Conservation (phyloP, 306 rosid genomes). For the Comarum palustre region DNA sequence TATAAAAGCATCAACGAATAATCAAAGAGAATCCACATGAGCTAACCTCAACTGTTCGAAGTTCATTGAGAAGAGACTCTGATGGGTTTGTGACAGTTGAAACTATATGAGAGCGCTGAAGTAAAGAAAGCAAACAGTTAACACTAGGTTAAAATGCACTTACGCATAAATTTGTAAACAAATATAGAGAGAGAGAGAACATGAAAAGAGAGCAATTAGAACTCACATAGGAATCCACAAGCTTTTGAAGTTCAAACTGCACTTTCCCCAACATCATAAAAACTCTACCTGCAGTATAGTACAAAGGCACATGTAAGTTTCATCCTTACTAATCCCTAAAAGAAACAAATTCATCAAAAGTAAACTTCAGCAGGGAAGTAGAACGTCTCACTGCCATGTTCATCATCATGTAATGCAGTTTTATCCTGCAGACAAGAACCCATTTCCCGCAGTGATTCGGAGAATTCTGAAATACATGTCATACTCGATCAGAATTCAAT, state of each 20-base stretch:
- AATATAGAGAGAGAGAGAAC: slow-evolving; percentile 15
- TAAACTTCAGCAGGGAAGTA: neutral
- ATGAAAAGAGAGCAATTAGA: slow-evolving; percentile 16
- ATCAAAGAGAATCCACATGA: slow-evolving; percentile 16
- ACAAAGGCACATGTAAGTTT: slow-evolving; percentile 29
- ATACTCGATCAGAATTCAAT: neutral
- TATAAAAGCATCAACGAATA: neutral
- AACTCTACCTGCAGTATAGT: slow-evolving; percentile 57
- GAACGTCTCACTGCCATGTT: slow-evolving; percentile 49
- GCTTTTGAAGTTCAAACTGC: slow-evolving; percentile 82
- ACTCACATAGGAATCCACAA: slow-evolving; percentile 80
- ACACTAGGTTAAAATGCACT: slow-evolving; percentile 16
- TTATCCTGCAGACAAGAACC: slow-evolving; percentile 71
- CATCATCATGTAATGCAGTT: slow-evolving; percentile 49
- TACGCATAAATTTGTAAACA: neutral
- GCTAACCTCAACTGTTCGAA: slow-evolving; percentile 85
- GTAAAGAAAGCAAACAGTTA: slow-evolving; percentile 32
- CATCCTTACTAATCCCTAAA: slow-evolving; percentile 28
- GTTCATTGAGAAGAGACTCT: slow-evolving; percentile 86
- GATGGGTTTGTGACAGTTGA: slow-evolving; percentile 78
- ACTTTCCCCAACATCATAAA: slow-evolving; percentile 64
- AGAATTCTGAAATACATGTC: slow-evolving; percentile 56
- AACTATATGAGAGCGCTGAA: slow-evolving; percentile 73
- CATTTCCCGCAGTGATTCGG: slow-evolving; percentile 84
- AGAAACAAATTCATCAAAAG: neutral